Percentiles rank a stretch among this genome's conserved stretches.
These are phyloP conservation scores for Ulmus americana DNA, from an alignment of 331 rosid species.

Conservation along the genomic window DNA sequence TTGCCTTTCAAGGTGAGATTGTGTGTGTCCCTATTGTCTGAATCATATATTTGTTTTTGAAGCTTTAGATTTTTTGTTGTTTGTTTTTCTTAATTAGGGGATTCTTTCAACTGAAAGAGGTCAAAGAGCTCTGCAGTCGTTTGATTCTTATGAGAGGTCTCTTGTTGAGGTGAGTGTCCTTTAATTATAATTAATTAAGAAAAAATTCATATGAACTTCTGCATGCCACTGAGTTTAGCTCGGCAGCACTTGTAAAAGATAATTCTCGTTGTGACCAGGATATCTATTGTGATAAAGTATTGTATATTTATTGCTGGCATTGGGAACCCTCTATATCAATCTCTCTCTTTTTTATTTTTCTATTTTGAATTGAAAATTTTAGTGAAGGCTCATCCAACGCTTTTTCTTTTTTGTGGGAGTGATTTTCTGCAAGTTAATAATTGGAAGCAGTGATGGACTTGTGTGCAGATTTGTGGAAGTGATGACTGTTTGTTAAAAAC, in stretches of 20 bases:
- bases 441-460: no score
- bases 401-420: no score
- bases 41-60: background rate
- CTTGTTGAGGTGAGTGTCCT: conserved; percentile 57
- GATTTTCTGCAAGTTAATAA: no score
- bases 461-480: no score
- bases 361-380: no score
- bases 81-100: conserved; percentile 38
- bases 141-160: conserved; percentile 67
- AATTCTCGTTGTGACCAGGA: background rate
- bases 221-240: background rate
- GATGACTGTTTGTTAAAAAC: no score
- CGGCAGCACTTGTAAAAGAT: background rate
- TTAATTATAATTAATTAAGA: background rate
- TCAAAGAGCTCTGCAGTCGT: conserved; percentile 51
- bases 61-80: background rate
- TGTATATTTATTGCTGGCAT: no score
- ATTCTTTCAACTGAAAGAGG: conserved; percentile 86
- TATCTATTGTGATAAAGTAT: no score
- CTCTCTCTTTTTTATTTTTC: no score
- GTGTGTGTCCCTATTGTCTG: background rate
- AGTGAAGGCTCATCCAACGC: no score
- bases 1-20: background rate
- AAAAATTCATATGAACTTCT: background rate
- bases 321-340: no score